Evolutionary conservation across 495 filamentous ascomycete genomes (phyloP).

Genomic region (Hypoxylon cercidicola): DNA sequence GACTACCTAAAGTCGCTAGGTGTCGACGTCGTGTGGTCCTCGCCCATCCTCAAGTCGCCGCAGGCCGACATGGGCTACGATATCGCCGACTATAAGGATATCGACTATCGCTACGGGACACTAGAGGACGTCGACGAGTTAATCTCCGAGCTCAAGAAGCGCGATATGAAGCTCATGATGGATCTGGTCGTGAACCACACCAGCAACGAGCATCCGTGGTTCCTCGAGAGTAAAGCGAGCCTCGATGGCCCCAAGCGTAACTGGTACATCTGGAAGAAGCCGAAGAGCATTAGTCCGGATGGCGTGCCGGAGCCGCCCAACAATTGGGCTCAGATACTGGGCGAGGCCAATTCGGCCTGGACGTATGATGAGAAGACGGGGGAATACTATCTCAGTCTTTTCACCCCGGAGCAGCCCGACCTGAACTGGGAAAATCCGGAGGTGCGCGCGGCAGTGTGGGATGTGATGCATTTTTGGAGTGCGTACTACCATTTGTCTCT

Average conservation of each 20-base stretch:
- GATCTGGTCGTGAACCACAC: slow-evolving; percentile 75
- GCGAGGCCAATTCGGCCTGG: slow-evolving; percentile 67
- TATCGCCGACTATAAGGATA: slow-evolving; percentile 69
- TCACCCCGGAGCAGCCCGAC: slow-evolving; percentile 68
- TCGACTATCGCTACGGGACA: slow-evolving; percentile 67
- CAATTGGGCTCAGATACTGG: slow-evolving; percentile 70
- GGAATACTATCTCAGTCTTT: slow-evolving; percentile 72
- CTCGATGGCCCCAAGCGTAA: slow-evolving; percentile 63
- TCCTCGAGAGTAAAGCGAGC: slow-evolving; percentile 64
- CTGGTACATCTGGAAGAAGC: slow-evolving; percentile 73
- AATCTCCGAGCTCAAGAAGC: slow-evolving; percentile 63
- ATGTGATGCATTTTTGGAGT: slow-evolving; percentile 69
- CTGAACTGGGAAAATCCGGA: slow-evolving; percentile 72
- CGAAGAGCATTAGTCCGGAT: slow-evolving; percentile 57
- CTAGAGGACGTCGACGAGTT: slow-evolving; percentile 67
- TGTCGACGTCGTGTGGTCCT: slow-evolving; percentile 38
- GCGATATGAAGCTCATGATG: slow-evolving; percentile 71
- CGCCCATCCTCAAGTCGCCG: slow-evolving; percentile 64
- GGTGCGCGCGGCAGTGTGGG: slow-evolving; percentile 66
- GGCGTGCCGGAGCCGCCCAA: slow-evolving; percentile 67
- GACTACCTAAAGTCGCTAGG: slow-evolving; percentile 67
- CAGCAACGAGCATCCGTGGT: slow-evolving; percentile 72
- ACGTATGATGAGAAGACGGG: slow-evolving; percentile 63
- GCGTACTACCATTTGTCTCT: neutral
- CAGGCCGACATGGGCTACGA: slow-evolving; percentile 66